phyloP scores from a whole-genome alignment of 805 yeast species.

The Ogataea nonfermentans region DNA sequence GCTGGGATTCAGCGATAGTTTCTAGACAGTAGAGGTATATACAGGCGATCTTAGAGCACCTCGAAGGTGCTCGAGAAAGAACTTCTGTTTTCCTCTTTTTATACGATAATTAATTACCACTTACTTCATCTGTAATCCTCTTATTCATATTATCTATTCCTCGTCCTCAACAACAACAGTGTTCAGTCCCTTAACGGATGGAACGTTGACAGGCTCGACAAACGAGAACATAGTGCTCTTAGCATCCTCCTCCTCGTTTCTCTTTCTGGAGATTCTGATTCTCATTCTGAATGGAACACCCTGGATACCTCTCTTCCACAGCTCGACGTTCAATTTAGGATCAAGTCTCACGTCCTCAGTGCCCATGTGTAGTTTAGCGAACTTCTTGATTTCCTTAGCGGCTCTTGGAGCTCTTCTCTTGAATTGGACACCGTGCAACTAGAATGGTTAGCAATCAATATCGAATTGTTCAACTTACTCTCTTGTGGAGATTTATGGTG shows the following conservation, averaged over 20 bases:
- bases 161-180: conserved; percentile 90
- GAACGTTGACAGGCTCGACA: conserved; percentile 96
- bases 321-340: conserved; percentile 96
- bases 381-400: conserved; percentile 98
- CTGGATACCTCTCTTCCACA: conserved; percentile 99
- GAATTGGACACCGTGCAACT: conserved; percentile 98
- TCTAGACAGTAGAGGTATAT: not conserved
- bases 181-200: conserved; percentile 95
- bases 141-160: conserved; percentile 32
- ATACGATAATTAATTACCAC: too few relatives aligned
- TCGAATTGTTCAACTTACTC: conserved; percentile 62
- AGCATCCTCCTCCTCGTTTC: conserved; percentile 99
- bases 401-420: conserved; percentile 99
- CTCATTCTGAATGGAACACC: conserved; percentile 98
- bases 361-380: conserved; percentile 98
- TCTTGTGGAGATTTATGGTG: conserved; percentile 99
- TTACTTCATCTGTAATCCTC: conserved; percentile 1
- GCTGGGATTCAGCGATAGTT: not conserved
- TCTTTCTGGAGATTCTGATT: conserved; percentile 93
- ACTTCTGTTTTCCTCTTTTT: too few relatives aligned
- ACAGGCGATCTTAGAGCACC: too few relatives aligned
- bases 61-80: too few relatives aligned
- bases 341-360: conserved; percentile 98
- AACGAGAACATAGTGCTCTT: conserved; percentile 95
- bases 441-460: conserved; percentile 12